A percentile compares a stretch with the other conserved stretches of the same genome.
phyloP scores from a whole-genome alignment of 306 rosid genomes.

The Ochetophila trinervis region DNA sequence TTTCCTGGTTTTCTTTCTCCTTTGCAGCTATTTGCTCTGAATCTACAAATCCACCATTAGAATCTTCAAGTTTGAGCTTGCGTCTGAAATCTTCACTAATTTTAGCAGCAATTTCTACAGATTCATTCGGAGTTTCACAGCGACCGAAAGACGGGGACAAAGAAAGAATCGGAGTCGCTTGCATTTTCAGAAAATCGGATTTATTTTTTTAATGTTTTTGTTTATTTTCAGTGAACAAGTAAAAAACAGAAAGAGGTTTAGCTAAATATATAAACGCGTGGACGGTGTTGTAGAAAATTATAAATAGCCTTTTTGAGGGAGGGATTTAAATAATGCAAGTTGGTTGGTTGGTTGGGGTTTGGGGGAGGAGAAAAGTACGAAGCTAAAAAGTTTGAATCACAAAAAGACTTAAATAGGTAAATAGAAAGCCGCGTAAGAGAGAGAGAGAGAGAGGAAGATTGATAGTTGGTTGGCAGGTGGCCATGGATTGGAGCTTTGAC shows the following conservation, averaged over 20 bases:
- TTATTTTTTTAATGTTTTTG: not conserved
- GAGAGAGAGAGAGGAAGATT: too few species aligned
- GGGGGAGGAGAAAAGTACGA: not conserved
- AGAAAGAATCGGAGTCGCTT: slow-evolving; percentile 29
- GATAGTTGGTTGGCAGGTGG: too few species aligned
- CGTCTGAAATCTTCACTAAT: slow-evolving; percentile 34
- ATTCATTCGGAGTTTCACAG: slow-evolving; percentile 2
- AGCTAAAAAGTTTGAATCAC: not conserved
- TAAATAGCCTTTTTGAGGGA: too few species aligned
- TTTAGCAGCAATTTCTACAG: slow-evolving; percentile 20
- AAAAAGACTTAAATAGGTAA: not conserved
- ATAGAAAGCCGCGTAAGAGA: not conserved
- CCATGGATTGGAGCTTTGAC: too few species aligned
- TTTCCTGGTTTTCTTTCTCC: not conserved
- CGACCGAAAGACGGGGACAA: slow-evolving; percentile 15
- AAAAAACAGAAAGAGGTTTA: too few species aligned
- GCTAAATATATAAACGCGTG: not conserved
- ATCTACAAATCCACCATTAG: not conserved
- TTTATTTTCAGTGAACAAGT: too few species aligned
- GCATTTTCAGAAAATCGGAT: slow-evolving; percentile 27
- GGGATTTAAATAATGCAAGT: too few species aligned
- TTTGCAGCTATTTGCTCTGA: not conserved
- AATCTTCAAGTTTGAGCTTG: slow-evolving; percentile 29
- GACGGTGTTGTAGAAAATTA: slow-evolving; percentile 1
- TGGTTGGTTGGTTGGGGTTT: not conserved